Percentiles rank a stretch among this genome's conserved stretches.
Conservation (phyloP, 2,329 filamentous ascomycete species). For the Fusarium xyrophilum region DNA sequence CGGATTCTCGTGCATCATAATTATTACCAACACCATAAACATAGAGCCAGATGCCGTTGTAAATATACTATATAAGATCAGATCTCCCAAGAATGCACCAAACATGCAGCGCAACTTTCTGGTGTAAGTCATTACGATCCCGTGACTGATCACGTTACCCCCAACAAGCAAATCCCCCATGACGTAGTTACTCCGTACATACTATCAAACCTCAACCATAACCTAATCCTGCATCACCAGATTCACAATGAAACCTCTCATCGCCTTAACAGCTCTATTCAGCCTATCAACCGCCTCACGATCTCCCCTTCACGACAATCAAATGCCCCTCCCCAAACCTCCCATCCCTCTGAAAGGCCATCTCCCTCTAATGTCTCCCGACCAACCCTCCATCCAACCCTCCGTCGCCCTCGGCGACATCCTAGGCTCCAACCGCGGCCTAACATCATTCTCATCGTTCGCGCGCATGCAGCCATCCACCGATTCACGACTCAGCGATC, state of each 20-base stretch:
- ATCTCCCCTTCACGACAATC: constrained; percentile 11
- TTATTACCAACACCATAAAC: neutral
- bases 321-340: neutral
- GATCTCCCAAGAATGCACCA: neutral
- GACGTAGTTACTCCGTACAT: no score
- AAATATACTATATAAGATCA: neutral
- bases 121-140: neutral
- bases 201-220: neutral
- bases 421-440: constrained; percentile 76
- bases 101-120: neutral
- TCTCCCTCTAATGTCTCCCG: constrained; percentile 41
- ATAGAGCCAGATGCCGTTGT: accelerated
- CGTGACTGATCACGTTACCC: constrained; percentile 30
- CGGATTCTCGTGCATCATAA: neutral
- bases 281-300: constrained; percentile 20
- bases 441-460: constrained; percentile 85
- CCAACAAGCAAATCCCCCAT: constrained; percentile 12
- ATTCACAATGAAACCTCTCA: constrained; percentile 36
- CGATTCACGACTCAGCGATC: constrained; percentile 71
- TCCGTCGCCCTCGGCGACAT: constrained; percentile 81
- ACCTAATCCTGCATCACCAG: neutral
- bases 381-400: constrained; percentile 47
- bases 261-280: constrained; percentile 21
- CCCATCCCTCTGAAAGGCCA: constrained; percentile 28
- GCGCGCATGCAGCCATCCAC: constrained; percentile 77